Evolutionary conservation across 192 early-diverging fungal genomes (phyloP), one percentile per base, ranked within the genome.

Genomic region (Rhizophagus clarus): DNA sequence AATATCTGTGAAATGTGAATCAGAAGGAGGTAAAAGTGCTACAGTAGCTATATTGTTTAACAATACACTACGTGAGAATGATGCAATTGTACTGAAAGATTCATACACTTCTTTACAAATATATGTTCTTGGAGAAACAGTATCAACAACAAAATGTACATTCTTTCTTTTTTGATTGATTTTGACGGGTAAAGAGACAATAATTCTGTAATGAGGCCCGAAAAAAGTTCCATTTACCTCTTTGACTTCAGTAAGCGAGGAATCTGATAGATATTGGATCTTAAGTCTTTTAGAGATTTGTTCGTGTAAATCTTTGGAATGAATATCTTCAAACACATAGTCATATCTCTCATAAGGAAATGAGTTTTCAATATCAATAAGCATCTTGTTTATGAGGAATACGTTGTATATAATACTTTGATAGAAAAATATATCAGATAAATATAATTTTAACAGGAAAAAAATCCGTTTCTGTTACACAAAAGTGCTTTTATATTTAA

Each of bases 121-220:
- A 26, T 14, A 71, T 3, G 34, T 71, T 22, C 10, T 71, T 24
- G 40, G 69, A 9, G 69, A 64, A 6, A 26, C 62, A 11, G 62
- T 64, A 28, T 64, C 24, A 12, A 64, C 28, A 1, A 64, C 1
- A n/a, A 71, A 71, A 8, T 71, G 69, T n/a, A 71, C 69, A 47
- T 71, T 71, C 40, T 71, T 71, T 45, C 22, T 37, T 71, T 71
- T 20, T 47, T 47, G 69, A 7, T 71, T 71, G 40, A 71, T 71
- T 47, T 45, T 3, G 1, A 71, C 42, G 2, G 69, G 69, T 26
- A 71, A 71, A 71, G 69, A 47, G 7, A 71, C n/a, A 3, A 71
- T 42, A 26, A 71, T 47, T 71, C 69, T 45, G 8, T 47, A 12
- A 71, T 45, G 24, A 71, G 32, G 37, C 24, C 69, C 69, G 26